Conservation (phyloP, 1,284 basidiomycete genomes). For the Tilletia indica region DNA sequence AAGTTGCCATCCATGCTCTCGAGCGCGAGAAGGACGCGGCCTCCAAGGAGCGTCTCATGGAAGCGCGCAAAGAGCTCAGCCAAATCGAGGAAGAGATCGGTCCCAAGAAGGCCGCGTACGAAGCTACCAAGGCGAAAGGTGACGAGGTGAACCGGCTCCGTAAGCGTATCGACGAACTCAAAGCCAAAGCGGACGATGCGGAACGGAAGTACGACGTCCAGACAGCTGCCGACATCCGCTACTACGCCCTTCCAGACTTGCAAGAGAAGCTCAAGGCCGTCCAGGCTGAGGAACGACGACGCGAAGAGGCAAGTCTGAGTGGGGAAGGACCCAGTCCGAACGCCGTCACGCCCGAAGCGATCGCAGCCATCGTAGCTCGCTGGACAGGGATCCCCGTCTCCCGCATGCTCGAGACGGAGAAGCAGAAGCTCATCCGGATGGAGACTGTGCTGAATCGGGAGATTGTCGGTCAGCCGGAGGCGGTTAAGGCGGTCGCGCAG, state of each 20-base stretch:
- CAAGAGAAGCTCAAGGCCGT: slow-evolving; percentile 67
- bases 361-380: slow-evolving; percentile 62
- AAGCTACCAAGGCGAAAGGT: slow-evolving; percentile 81
- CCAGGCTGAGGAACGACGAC: slow-evolving; percentile 60
- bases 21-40: slow-evolving; percentile 77
- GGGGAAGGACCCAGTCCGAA: slow-evolving; percentile 35
- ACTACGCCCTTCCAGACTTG: slow-evolving; percentile 88
- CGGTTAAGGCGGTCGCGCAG: slow-evolving; percentile 63
- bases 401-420: slow-evolving; percentile 55
- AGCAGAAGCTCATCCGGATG: slow-evolving; percentile 49
- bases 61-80: slow-evolving; percentile 76
- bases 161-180: slow-evolving; percentile 84
- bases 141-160: slow-evolving; percentile 80
- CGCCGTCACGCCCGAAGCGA: slow-evolving; percentile 56
- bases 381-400: slow-evolving; percentile 60
- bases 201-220: slow-evolving; percentile 70
- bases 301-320: slow-evolving; percentile 44
- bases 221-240: slow-evolving; percentile 74
- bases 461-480: slow-evolving; percentile 64
- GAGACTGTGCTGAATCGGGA: slow-evolving; percentile 46
- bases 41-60: slow-evolving; percentile 80
- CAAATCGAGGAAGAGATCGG: slow-evolving; percentile 85
- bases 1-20: slow-evolving; percentile 92
- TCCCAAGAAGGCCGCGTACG: slow-evolving; percentile 82
- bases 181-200: slow-evolving; percentile 88